phyloP scores from a whole-genome alignment of 225 moss, liverwort and hornwort species.

The Takakia lepidozioides region DNA sequence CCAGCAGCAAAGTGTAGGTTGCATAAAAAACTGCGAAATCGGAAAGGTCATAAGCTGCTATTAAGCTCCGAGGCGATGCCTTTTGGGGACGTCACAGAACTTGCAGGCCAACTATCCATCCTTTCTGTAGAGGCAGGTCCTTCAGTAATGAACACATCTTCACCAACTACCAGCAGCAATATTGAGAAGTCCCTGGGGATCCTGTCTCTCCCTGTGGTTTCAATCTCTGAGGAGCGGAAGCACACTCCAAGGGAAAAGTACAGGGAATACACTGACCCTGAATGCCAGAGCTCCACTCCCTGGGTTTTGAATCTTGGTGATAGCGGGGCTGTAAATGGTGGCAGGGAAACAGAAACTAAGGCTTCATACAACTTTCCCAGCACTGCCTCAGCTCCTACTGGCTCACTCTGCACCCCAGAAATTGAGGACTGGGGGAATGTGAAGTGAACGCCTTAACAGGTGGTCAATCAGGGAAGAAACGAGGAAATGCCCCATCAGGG shows the following conservation, averaged over 20 bases:
- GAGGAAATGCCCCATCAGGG: too few species aligned
- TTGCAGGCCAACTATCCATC: slow-evolving; percentile 25
- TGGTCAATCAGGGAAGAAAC: too few species aligned
- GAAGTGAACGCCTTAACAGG: too few species aligned
- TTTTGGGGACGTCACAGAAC: slow-evolving; percentile 7
- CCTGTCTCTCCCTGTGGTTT: neutral
- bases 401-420: slow-evolving; percentile 23
- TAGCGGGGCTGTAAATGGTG: too few species aligned
- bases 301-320: too few species aligned
- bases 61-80: slow-evolving; percentile 12
- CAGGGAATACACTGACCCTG: slow-evolving; percentile 2
- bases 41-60: slow-evolving; percentile 26
- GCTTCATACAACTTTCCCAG: slow-evolving; percentile 14
- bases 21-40: slow-evolving; percentile 26
- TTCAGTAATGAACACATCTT: neutral
- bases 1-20: slow-evolving; percentile 19
- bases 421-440: slow-evolving; percentile 42
- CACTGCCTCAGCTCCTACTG: slow-evolving; percentile 10
- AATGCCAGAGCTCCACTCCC: slow-evolving; percentile 7
- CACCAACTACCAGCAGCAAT: neutral
- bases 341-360: slow-evolving; percentile 8
- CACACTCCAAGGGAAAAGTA: slow-evolving; percentile 7
- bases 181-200: neutral
- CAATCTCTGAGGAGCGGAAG: slow-evolving; percentile 2
- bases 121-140: slow-evolving; percentile 24